Evolutionary conservation across 1,284 basidiomycete genomes (phyloP).

Genomic region (Ceratobasidium sp.): DNA sequence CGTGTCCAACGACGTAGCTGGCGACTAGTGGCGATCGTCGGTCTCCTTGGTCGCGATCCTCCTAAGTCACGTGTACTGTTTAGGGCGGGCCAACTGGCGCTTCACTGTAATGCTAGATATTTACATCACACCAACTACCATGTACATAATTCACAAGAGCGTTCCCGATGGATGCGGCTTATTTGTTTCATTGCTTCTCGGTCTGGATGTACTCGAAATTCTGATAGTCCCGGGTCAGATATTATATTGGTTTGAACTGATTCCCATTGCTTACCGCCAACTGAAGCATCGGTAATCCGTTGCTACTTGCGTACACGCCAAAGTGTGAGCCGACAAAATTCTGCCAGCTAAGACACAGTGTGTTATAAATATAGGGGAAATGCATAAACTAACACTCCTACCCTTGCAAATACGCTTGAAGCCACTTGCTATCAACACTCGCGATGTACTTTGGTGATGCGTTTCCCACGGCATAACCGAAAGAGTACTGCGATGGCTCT

Average conservation of each 20-base stretch:
- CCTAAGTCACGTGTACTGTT: slow-evolving; percentile 20
- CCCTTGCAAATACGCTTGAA: slow-evolving; percentile 35
- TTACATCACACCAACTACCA: too few species aligned
- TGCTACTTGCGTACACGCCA: slow-evolving; percentile 19
- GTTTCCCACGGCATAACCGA: slow-evolving; percentile 26
- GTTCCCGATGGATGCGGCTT: background rate
- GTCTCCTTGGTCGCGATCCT: background rate
- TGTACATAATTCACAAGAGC: too few species aligned
- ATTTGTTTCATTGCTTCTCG: background rate
- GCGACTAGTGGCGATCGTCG: slow-evolving; percentile 28
- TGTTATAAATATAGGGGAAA: background rate
- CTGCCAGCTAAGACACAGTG: slow-evolving; percentile 16
- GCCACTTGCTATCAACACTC: slow-evolving; percentile 35
- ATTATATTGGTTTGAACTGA: background rate
- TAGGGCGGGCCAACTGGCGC: slow-evolving; percentile 11
- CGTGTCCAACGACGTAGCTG: too few species aligned
- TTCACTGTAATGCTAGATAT: too few species aligned
- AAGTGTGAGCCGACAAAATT: slow-evolving; percentile 37
- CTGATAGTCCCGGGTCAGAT: background rate
- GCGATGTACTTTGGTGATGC: slow-evolving; percentile 11
- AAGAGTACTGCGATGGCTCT: slow-evolving; percentile 27
- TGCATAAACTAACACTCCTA: background rate
- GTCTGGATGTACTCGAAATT: slow-evolving; percentile 32
- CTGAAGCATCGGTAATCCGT: slow-evolving; percentile 27
- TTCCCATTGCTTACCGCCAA: slow-evolving; percentile 8